These are phyloP conservation scores for Teratosphaeria epicoccoides DNA, from an alignment of 2,329 filamentous ascomycete genomes.

Conservation along the genomic window DNA sequence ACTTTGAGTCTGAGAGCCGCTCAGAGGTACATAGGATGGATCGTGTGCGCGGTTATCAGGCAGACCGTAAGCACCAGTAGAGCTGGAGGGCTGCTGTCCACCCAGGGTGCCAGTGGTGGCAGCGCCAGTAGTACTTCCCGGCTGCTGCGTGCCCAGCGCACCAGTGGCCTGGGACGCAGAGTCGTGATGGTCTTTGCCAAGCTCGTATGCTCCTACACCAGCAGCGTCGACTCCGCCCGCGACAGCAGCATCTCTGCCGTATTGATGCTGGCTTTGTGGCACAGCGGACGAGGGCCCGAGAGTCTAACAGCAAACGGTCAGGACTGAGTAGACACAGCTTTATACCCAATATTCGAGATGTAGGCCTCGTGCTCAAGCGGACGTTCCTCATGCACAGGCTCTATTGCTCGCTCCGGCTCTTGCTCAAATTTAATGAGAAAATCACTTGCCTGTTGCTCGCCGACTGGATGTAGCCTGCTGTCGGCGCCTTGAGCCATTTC, in stretches of 20 bases:
- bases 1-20: neutral
- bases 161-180: constrained; percentile 18
- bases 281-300: neutral
- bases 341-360: too few relatives aligned
- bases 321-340: neutral
- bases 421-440: neutral
- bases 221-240: constrained; percentile 21
- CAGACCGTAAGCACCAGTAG: neutral
- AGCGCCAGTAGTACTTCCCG: neutral
- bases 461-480: neutral
- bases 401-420: neutral
- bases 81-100: neutral
- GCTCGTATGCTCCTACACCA: constrained; percentile 22
- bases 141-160: constrained; percentile 7
- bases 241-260: constrained; percentile 22
- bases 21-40: neutral
- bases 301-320: neutral
- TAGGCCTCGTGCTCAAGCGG: neutral
- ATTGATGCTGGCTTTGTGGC: constrained; percentile 9
- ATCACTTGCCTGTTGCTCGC: neutral
- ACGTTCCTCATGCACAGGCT: neutral
- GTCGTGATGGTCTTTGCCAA: constrained; percentile 7
- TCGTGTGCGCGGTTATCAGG: neutral
- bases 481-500: constrained; percentile 1
- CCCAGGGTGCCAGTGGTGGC: constrained; percentile 15